Conservation (phyloP, 129 eudicot genomes). For the Flaveria sonorensis region DNA sequence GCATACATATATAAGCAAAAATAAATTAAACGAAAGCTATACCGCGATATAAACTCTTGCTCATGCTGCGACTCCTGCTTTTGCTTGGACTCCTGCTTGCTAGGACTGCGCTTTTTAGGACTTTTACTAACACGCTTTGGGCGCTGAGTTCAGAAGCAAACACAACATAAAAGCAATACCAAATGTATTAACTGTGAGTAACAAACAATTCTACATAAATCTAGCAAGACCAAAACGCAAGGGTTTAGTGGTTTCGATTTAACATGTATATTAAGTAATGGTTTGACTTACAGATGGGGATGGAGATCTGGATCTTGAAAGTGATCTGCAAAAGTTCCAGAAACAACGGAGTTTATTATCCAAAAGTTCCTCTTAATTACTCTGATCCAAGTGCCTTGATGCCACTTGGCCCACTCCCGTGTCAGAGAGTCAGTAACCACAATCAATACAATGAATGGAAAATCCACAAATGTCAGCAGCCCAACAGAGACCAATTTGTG, state of each 20-base stretch:
- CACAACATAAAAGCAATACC: constrained; percentile 21
- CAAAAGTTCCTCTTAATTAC: constrained; percentile 75
- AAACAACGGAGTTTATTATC: constrained; percentile 85
- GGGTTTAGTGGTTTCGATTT: background rate
- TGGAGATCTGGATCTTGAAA: constrained; percentile 95
- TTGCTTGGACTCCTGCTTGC: constrained; percentile 55
- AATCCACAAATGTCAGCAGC: constrained; percentile 47
- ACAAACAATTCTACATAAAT: constrained; percentile 1
- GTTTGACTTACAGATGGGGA: constrained; percentile 73
- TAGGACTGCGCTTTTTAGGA: constrained; percentile 55
- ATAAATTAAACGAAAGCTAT: too few relatives aligned
- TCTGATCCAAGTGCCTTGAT: constrained; percentile 82
- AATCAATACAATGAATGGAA: constrained; percentile 34
- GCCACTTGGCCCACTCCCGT: constrained; percentile 53
- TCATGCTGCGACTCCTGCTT: constrained; percentile 61
- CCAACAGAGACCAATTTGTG: constrained; percentile 10
- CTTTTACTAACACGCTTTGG: constrained; percentile 69
- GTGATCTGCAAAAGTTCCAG: constrained; percentile 99
- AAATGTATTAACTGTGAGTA: constrained; percentile 2
- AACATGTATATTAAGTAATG: background rate
- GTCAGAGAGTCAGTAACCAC: constrained; percentile 59
- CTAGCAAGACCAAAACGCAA: background rate
- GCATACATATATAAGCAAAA: background rate
- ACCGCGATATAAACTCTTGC: constrained; percentile 83
- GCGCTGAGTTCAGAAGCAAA: constrained; percentile 43